These are phyloP conservation scores for Colletotrichum eleusines DNA, from an alignment of 2,329 filamentous ascomycete species.

Conservation along the genomic window DNA sequence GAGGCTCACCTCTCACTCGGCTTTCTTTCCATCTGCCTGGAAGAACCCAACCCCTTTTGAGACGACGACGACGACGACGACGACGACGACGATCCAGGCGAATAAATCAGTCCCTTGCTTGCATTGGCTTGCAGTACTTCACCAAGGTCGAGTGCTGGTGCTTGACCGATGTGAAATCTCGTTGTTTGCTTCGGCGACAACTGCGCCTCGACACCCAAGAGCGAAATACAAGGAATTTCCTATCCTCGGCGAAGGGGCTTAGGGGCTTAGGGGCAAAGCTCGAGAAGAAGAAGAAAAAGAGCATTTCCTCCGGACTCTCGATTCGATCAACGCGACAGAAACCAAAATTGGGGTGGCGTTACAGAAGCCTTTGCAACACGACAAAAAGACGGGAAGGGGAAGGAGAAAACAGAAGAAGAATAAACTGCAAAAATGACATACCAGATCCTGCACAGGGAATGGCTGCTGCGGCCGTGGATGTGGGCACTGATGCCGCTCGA, in stretches of 20 bases:
- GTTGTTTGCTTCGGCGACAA: conserved; percentile 36
- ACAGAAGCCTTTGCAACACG: background rate
- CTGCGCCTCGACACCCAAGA: conserved; percentile 13
- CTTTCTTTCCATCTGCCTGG: conserved; percentile 8
- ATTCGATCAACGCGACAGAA: background rate
- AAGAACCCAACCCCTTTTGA: conserved; percentile 12
- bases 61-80: conserved; percentile 20
- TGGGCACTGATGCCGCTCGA: conserved; percentile 75
- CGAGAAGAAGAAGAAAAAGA: background rate
- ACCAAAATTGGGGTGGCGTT: background rate
- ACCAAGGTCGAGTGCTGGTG: conserved; percentile 34
- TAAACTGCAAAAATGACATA: conserved; percentile 53
- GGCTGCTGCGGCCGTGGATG: conserved; percentile 69
- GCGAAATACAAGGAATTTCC: background rate
- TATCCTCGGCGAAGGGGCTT: background rate
- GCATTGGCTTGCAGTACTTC: background rate
- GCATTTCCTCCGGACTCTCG: conserved; percentile 15
- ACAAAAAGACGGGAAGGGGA: background rate
- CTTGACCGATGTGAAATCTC: conserved; percentile 36
- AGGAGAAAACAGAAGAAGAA: conserved; percentile 35
- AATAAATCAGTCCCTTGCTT: conserved; percentile 3
- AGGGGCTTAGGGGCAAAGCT: too few relatives aligned
- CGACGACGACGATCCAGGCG: conserved; percentile 22
- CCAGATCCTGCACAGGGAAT: conserved; percentile 69
- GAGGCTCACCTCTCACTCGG: conserved; percentile 12